Evolutionary conservation across 2,329 filamentous ascomycete genomes (phyloP).

Genomic region (Eurotiales sp.): DNA sequence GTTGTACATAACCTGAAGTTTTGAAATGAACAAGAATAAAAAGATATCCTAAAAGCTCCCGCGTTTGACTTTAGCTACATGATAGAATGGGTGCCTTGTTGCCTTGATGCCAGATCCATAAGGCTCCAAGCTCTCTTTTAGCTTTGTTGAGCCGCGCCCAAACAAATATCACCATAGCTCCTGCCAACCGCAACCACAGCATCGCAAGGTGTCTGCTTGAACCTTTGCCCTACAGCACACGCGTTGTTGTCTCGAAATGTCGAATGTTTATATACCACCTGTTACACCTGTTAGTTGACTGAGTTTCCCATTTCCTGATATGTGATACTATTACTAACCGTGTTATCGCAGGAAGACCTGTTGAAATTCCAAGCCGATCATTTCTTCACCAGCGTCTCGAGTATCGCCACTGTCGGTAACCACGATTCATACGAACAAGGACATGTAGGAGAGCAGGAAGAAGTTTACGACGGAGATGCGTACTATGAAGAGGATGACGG

Average conservation of each 20-base stretch:
- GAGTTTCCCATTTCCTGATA: too few relatives aligned
- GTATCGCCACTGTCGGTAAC: constrained; percentile 4
- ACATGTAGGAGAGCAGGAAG: constrained; percentile 9
- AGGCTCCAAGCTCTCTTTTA: too few relatives aligned
- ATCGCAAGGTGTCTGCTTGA: not conserved
- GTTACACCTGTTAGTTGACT: constrained; percentile 31
- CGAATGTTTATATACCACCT: constrained; percentile 26
- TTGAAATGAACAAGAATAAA: not conserved
- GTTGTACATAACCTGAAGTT: constrained; percentile 46
- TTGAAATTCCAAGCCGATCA: constrained; percentile 57
- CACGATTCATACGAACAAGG: not conserved
- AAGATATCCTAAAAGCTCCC: too few relatives aligned
- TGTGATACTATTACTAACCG: constrained; percentile 5
- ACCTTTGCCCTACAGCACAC: not conserved
- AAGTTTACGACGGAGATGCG: constrained; percentile 21
- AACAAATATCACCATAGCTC: too few relatives aligned
- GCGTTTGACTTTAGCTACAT: too few relatives aligned
- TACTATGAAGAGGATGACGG: constrained; percentile 48
- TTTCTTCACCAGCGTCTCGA: constrained; percentile 40
- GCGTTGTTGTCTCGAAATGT: constrained; percentile 15
- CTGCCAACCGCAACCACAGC: not conserved
- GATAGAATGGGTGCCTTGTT: not conserved
- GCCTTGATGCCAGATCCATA: constrained; percentile 4
- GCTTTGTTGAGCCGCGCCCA: too few relatives aligned
- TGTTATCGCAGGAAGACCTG: constrained; percentile 53